These are phyloP conservation scores for Taphrina deformans DNA, from an alignment of 1,139 yeast genomes.

Conservation along the genomic window DNA sequence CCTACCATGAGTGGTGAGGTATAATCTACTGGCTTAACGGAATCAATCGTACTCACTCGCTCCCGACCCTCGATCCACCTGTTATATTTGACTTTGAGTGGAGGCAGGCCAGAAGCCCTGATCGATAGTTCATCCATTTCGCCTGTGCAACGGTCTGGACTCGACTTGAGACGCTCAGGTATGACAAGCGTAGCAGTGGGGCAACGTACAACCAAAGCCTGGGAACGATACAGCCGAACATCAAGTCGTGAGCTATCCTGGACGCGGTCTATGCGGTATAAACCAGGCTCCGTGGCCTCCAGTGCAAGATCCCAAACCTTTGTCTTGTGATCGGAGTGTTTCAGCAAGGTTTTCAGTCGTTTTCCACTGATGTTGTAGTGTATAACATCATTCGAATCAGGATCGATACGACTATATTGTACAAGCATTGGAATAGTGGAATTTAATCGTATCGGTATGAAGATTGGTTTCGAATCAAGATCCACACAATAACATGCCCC, in stretches of 20 bases:
- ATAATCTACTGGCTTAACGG: constrained; percentile 26
- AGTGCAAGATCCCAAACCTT: constrained; percentile 47
- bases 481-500: constrained; percentile 65
- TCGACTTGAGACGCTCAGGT: constrained; percentile 41
- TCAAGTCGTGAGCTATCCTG: constrained; percentile 63
- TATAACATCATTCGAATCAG: constrained; percentile 55
- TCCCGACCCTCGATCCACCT: constrained; percentile 56
- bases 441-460: constrained; percentile 74
- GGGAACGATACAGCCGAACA: constrained; percentile 64
- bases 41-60: constrained; percentile 39
- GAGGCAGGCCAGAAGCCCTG: constrained; percentile 70
- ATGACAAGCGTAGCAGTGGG: constrained; percentile 62
- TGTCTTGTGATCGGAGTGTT: constrained; percentile 43
- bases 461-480: constrained; percentile 38
- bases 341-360: constrained; percentile 53
- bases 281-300: constrained; percentile 65
- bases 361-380: constrained; percentile 58
- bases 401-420: constrained; percentile 63
- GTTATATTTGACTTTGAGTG: constrained; percentile 63
- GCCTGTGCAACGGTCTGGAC: constrained; percentile 62
- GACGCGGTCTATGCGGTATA: constrained; percentile 66
- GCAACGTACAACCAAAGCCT: constrained; percentile 69
- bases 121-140: constrained; percentile 59
- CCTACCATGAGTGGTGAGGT: constrained; percentile 24
- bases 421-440: constrained; percentile 73